Evolutionary conservation across 768 basidiomycete species (phyloP), one percentile per base, ranked within the genome.

Genomic region (Trametes sanguinea): DNA sequence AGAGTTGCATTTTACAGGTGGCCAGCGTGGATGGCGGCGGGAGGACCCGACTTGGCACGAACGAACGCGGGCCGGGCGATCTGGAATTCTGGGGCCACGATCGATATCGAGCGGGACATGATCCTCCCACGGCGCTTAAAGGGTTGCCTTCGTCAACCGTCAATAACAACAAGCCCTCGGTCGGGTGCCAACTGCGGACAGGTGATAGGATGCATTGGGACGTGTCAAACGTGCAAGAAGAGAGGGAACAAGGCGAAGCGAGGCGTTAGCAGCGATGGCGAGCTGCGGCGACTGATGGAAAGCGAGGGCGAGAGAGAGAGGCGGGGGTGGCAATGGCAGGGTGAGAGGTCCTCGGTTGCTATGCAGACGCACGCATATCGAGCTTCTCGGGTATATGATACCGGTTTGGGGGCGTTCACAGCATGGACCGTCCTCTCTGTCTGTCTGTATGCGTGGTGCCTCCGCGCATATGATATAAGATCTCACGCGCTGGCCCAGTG

Each of bases 271-370:
- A 50, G 48, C 30, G 16, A 50, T 32, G 48, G 29, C 6, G 48
- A 16, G 8, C 48, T 30, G 48, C 29, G 30, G 48, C 46, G 42
- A 52, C 50, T 50, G 61, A 46, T 39, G 54, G 47, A 37, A n/a
- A n/a, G n/a, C n/a, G n/a, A n/a, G n/a, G n/a, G n/a, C n/a, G n/a
- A n/a, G n/a, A n/a, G n/a, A n/a, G n/a, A n/a, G n/a, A n/a, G n/a
- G n/a, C n/a, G 44, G 22, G 13, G 33, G 11, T 6, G 6, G 6
- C 35, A 37, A 2, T 6, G 6, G 6, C 35, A 37, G 22, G 11
- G 27, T 44, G 29, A 54, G 40, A 51, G 35, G 46, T 33, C 47
- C 57, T 63, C 57, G 53, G 62, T 63, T 63, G 62, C 62, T 59
- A 63, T 63, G 62, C 47, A 54, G 52, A 53, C 46, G 46, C 10